Evolutionary conservation across 805 yeast genomes (phyloP).

Genomic region (Candida maris): DNA sequence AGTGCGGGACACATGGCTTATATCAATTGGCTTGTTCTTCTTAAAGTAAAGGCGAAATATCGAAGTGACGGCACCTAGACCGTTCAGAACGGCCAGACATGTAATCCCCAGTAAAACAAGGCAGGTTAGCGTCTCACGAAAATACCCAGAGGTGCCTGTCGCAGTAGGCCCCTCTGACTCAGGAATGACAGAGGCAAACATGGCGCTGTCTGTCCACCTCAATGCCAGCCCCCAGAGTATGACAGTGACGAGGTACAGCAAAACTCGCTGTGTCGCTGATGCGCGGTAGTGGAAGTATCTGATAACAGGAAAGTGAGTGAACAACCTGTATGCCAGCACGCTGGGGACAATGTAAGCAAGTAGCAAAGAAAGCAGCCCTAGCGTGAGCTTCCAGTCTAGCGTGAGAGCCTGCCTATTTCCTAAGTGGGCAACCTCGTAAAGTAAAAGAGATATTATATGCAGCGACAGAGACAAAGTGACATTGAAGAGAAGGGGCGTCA

Average conservation of each 20-base stretch:
- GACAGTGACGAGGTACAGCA: conserved; percentile 8
- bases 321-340: conserved; percentile 15
- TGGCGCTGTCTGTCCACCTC: conserved; percentile 23
- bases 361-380: conserved; percentile 37
- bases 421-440: conserved; percentile 26
- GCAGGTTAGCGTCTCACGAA: conserved; percentile 39
- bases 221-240: conserved; percentile 15
- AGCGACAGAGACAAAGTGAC: conserved; percentile 26
- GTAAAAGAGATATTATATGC: conserved; percentile 26
- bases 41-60: conserved; percentile 31
- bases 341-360: conserved; percentile 45
- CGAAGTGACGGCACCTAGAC: conserved; percentile 49
- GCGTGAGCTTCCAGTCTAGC: conserved; percentile 36
- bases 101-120: conserved; percentile 47
- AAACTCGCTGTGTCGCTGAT: conserved; percentile 5
- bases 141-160: conserved; percentile 2
- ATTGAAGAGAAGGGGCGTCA: conserved; percentile 16
- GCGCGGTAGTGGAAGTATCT: neutral
- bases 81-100: conserved; percentile 47
- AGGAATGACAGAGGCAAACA: conserved; percentile 23
- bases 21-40: conserved; percentile 23
- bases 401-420: conserved; percentile 27
- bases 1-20: conserved; percentile 32
- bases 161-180: neutral
- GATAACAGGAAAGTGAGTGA: conserved; percentile 7